A percentile compares a stretch with the other conserved stretches of the same genome.
phyloP scores from a whole-genome alignment of 495 filamentous ascomycete genomes.

The Annulohypoxylon maeteangense region DNA sequence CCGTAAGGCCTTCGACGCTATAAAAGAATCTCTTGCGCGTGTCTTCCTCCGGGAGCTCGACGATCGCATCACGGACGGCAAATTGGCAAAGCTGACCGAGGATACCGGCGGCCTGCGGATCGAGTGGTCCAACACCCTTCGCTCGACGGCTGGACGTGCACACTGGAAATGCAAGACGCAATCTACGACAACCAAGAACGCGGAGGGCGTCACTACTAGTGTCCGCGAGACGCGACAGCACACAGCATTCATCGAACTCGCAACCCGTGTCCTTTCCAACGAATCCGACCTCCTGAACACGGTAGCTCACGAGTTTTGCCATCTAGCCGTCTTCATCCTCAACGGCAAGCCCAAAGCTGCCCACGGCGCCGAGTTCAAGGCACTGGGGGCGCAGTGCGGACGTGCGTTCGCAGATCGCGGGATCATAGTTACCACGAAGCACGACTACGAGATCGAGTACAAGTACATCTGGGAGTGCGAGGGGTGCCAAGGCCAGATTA shows the following conservation, averaged over 20 bases:
- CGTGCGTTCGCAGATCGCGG: constrained; percentile 57
- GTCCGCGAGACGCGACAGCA: constrained; percentile 58
- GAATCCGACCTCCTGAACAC: constrained; percentile 84
- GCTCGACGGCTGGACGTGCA: constrained; percentile 87
- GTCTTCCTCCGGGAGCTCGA: constrained; percentile 81
- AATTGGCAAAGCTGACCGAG: constrained; percentile 67
- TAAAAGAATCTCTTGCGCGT: constrained; percentile 73
- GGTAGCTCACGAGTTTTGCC: constrained; percentile 94
- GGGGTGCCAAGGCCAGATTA: constrained; percentile 73
- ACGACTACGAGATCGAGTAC: constrained; percentile 86
- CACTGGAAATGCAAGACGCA: constrained; percentile 77
- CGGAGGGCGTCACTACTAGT: constrained; percentile 29
- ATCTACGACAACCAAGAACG: constrained; percentile 33
- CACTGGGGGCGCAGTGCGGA: constrained; percentile 62
- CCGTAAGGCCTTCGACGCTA: constrained; percentile 72
- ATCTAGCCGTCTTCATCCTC: constrained; percentile 89
- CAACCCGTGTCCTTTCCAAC: constrained; percentile 83
- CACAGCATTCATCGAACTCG: constrained; percentile 84
- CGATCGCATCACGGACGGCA: constrained; percentile 67
- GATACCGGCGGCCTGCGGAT: constrained; percentile 81
- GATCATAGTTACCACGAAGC: constrained; percentile 84
- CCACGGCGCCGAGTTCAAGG: constrained; percentile 86
- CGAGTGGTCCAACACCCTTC: constrained; percentile 85
- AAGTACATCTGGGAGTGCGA: constrained; percentile 88
- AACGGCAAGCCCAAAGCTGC: constrained; percentile 72